phyloP scores from a whole-genome alignment of 2,329 filamentous ascomycete genomes.

The Penicillium freii region DNA sequence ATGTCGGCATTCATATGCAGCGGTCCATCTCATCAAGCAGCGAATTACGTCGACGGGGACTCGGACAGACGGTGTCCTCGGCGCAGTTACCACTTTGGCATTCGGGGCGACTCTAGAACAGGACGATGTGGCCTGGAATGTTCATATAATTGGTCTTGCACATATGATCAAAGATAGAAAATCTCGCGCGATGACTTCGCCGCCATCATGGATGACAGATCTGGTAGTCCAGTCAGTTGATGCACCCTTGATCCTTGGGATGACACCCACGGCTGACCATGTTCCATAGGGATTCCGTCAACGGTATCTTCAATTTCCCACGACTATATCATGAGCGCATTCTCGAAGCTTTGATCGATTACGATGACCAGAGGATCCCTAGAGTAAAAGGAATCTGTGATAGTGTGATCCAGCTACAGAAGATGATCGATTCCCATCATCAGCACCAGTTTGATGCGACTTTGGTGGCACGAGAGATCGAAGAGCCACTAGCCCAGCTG shows the following conservation, averaged over 20 bases:
- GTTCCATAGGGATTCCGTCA: conserved; percentile 1
- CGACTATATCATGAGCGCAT: conserved; percentile 1
- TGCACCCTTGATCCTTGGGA: not conserved
- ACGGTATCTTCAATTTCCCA: conserved; percentile 2
- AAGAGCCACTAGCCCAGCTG: conserved; percentile 1
- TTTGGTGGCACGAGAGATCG: conserved; percentile 2
- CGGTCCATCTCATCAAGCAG: conserved; percentile 21
- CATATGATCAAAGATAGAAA: conserved; percentile 6
- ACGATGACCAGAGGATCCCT: not conserved
- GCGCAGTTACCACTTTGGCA: conserved; percentile 25
- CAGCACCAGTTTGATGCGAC: not conserved
- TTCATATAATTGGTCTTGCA: conserved; percentile 22
- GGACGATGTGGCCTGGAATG: conserved; percentile 20
- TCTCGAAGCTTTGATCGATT: not conserved
- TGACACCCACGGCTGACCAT: not conserved
- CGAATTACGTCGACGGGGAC: conserved; percentile 15
- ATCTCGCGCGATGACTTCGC: not conserved
- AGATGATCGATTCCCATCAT: conserved; percentile 3
- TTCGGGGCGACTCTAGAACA: conserved; percentile 22
- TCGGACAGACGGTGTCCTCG: conserved; percentile 24
- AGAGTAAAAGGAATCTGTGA: not conserved
- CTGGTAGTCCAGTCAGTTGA: not conserved
- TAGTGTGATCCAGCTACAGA: conserved; percentile 1
- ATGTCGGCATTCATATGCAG: conserved; percentile 16
- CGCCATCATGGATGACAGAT: not conserved